phyloP scores from a whole-genome alignment of 1,139 yeast species.

The Sugiyamaella novakii region DNA sequence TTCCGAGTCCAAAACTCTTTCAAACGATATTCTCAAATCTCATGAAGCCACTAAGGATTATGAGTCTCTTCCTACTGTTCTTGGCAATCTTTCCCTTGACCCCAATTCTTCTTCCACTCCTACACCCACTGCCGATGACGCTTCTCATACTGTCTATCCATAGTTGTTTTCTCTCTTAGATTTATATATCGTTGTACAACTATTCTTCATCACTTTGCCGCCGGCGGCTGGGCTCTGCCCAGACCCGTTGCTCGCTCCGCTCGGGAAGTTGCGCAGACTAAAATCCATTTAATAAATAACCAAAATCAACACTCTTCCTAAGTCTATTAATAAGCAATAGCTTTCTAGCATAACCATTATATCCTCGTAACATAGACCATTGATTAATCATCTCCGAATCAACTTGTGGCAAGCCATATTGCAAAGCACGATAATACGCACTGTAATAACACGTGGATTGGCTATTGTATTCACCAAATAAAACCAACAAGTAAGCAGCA shows the following conservation, averaged over 20 bases:
- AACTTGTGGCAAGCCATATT: conserved; percentile 4
- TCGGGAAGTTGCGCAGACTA: background rate
- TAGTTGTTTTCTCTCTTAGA: conserved; percentile 9
- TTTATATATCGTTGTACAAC: conserved; percentile 5
- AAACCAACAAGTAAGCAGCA: background rate
- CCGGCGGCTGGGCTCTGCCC: conserved; percentile 9
- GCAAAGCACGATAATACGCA: conserved; percentile 8
- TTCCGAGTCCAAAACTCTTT: too few relatives aligned
- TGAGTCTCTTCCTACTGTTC: conserved; percentile 39
- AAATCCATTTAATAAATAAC: background rate
- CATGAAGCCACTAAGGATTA: conserved; percentile 29
- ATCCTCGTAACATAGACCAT: conserved; percentile 4
- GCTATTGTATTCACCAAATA: conserved; percentile 5
- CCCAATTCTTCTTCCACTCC: conserved; percentile 23
- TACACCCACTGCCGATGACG: conserved; percentile 9
- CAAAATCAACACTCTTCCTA: conserved; percentile 4
- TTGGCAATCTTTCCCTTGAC: conserved; percentile 38
- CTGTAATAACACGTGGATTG: background rate
- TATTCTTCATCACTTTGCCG: too few relatives aligned
- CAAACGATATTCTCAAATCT: conserved; percentile 24
- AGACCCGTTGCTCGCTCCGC: too few relatives aligned
- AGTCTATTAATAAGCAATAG: background rate
- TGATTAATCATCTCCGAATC: conserved; percentile 5
- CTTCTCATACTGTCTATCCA: too few relatives aligned
- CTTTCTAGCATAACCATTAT: background rate